Evolutionary conservation across 2,329 filamentous ascomycete genomes (phyloP).

Genomic region (Cytospora piceae): DNA sequence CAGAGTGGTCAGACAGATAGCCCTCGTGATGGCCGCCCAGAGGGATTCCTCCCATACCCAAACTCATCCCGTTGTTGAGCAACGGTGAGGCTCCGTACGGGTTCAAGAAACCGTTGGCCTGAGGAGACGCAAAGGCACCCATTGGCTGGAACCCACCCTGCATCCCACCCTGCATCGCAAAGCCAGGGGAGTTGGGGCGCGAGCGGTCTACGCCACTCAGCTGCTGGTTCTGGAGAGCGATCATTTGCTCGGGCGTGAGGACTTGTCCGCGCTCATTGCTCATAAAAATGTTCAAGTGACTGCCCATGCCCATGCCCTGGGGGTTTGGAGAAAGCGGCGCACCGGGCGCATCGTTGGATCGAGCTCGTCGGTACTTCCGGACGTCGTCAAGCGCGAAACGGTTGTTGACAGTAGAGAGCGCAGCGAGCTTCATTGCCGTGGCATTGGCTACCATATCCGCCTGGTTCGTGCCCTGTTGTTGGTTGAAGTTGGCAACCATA

Average conservation of each 20-base stretch:
- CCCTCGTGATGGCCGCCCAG: conserved; percentile 74
- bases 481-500: conserved; percentile 84
- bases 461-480: conserved; percentile 69
- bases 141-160: conserved; percentile 58
- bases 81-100: conserved; percentile 78
- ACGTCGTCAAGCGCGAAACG: conserved; percentile 96
- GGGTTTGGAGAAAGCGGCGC: conserved; percentile 66
- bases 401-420: conserved; percentile 96
- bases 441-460: conserved; percentile 99
- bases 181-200: conserved; percentile 84
- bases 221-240: conserved; percentile 68
- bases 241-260: conserved; percentile 80
- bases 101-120: conserved; percentile 91
- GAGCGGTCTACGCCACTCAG: conserved; percentile 73
- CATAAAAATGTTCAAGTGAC: conserved; percentile 77
- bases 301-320: conserved; percentile 58
- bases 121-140: conserved; percentile 80
- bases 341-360: conserved; percentile 81
- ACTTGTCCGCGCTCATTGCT: conserved; percentile 92
- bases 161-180: conserved; percentile 53
- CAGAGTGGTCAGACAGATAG: conserved; percentile 92
- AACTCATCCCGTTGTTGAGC: conserved; percentile 68
- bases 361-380: conserved; percentile 89
- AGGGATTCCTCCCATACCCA: conserved; percentile 75
- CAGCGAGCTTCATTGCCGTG: conserved; percentile 97